These are phyloP conservation scores for Didymella pinodella DNA, from an alignment of 2,329 filamentous ascomycete genomes.

Conservation along the genomic window DNA sequence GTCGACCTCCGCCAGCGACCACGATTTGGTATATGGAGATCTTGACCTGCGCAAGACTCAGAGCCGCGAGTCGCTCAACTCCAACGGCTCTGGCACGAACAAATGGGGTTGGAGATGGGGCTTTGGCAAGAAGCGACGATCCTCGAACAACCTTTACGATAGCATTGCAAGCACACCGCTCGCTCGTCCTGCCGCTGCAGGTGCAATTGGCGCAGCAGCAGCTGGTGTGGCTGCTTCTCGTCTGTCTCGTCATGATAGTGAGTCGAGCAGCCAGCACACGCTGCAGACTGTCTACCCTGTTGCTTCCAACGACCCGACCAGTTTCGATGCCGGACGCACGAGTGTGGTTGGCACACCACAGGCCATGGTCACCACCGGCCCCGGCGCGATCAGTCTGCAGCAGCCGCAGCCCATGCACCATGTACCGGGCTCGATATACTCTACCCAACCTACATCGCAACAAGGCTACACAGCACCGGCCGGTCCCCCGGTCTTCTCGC, in stretches of 20 bases:
- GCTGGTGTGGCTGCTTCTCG: conserved; percentile 59
- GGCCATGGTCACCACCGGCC: conserved; percentile 43
- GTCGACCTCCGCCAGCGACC: conserved; percentile 59
- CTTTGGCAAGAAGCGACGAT: conserved; percentile 56
- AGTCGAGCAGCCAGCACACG: conserved; percentile 55
- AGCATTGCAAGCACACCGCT: conserved; percentile 48
- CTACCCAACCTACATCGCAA: conserved; percentile 52
- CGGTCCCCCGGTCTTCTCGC: conserved; percentile 53
- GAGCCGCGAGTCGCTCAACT: conserved; percentile 62
- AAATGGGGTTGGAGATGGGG: conserved; percentile 71
- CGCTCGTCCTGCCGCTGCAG: conserved; percentile 51
- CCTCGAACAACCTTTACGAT: conserved; percentile 48
- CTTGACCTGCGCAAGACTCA: conserved; percentile 48
- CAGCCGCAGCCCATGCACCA: conserved; percentile 83
- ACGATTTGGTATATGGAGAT: conserved; percentile 68
- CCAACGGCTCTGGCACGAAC: conserved; percentile 61
- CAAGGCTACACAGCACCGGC: conserved; percentile 53
- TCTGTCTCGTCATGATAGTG: conserved; percentile 58
- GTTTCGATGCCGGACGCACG: conserved; percentile 65
- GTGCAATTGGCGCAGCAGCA: conserved; percentile 45
- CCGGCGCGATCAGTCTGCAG: conserved; percentile 72
- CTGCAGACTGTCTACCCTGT: conserved; percentile 73
- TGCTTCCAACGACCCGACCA: conserved; percentile 69
- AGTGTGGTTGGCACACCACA: conserved; percentile 58
- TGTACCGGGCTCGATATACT: conserved; percentile 73